These are phyloP conservation scores for Podospora anserina DNA, from an alignment of 495 filamentous ascomycete genomes.

Conservation along the genomic window DNA sequence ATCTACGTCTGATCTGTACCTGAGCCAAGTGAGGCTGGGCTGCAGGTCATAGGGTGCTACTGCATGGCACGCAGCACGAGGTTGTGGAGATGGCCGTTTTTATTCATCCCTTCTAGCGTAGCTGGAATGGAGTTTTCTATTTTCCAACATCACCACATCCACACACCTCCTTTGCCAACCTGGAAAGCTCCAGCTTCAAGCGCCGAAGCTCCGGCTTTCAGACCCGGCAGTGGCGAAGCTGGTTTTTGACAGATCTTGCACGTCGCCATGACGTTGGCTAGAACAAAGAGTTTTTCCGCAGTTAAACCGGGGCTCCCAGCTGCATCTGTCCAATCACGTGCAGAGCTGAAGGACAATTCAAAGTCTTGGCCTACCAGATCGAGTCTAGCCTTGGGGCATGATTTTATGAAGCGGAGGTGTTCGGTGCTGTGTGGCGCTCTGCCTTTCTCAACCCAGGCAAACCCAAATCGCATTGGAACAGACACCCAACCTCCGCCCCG, in stretches of 20 bases:
- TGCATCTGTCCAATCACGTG: slow-evolving; percentile 2
- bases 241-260: not conserved
- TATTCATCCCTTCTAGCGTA: not conserved
- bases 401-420: not conserved
- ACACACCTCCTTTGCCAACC: not conserved
- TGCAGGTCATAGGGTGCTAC: not conserved
- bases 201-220: not conserved
- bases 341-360: not conserved
- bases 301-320: not conserved
- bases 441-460: slow-evolving; percentile 4
- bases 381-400: slow-evolving; percentile 2
- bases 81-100: not conserved
- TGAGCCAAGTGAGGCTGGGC: not conserved
- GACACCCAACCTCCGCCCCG: slow-evolving; percentile 2
- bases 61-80: not conserved
- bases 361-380: slow-evolving; percentile 1
- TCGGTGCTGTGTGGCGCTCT: not conserved
- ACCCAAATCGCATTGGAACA: slow-evolving; percentile 1
- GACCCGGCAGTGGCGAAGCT: not conserved
- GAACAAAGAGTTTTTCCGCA: slow-evolving; percentile 10
- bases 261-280: slow-evolving; percentile 10
- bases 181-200: not conserved
- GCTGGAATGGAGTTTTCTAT: not conserved
- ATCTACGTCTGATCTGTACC: not conserved
- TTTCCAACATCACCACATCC: not conserved